Conservation (phyloP, 306 rosid species). For the Vicia villosa region DNA sequence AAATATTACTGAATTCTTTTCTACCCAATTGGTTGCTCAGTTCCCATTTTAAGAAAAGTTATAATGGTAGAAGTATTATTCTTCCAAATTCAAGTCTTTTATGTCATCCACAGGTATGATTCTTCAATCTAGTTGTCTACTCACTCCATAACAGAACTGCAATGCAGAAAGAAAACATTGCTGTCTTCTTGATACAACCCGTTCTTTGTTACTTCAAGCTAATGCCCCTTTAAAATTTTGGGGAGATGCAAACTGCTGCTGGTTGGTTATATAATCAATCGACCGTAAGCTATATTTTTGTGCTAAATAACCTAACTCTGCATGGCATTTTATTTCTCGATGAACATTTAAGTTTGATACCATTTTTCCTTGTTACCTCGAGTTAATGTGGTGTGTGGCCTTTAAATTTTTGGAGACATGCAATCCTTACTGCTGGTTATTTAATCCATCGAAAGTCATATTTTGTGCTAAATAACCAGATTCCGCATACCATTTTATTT, state of each 20-base stretch:
- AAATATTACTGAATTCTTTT: too few species aligned
- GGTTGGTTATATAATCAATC: background rate
- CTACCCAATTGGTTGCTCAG: too few species aligned
- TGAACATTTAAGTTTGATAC: background rate
- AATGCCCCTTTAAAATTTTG: too few species aligned
- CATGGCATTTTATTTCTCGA: background rate
- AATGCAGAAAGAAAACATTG: background rate
- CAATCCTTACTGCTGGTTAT: background rate
- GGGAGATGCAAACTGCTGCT: background rate
- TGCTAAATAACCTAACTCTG: background rate
- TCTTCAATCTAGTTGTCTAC: too few species aligned
- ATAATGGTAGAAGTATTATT: too few species aligned
- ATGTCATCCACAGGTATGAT: too few species aligned
- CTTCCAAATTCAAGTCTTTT: too few species aligned
- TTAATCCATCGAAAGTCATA: background rate
- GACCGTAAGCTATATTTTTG: background rate
- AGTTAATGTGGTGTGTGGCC: background rate
- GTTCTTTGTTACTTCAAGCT: background rate
- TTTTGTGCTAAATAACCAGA: background rate
- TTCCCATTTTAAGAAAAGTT: too few species aligned
- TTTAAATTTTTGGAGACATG: background rate
- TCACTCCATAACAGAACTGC: background rate
- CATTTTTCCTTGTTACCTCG: background rate
- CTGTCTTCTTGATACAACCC: background rate
- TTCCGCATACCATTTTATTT: background rate